A percentile compares a stretch with the other conserved stretches of the same genome.
phyloP scores from a whole-genome alignment of 441 rosid species.

The Pelargonium australe region DNA sequence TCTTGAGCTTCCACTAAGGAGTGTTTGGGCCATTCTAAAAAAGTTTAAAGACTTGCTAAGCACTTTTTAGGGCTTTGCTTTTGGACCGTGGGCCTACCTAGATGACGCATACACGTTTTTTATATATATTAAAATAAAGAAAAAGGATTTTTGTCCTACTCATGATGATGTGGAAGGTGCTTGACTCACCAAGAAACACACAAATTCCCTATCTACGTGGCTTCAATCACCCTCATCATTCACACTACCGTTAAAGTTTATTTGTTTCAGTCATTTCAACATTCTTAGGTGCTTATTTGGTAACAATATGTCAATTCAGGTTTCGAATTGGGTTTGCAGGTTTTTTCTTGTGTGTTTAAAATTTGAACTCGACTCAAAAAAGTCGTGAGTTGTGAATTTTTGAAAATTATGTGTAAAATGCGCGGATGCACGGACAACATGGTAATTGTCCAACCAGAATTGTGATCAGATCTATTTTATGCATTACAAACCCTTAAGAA shows the following conservation, averaged over 20 bases:
- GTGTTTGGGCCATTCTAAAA: constrained; percentile 20
- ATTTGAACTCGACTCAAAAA: no score
- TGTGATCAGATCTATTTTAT: no score
- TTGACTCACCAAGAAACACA: constrained; percentile 23
- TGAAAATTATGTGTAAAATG: no score
- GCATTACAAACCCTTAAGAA: no score
- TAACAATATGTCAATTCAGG: no score
- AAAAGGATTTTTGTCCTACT: constrained; percentile 36
- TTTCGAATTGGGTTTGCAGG: no score
- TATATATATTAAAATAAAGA: constrained; percentile 10
- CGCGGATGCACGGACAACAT: no score
- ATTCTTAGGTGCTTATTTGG: background rate
- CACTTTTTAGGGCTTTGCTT: constrained; percentile 13
- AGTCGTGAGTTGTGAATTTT: no score
- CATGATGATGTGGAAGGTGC: constrained; percentile 34
- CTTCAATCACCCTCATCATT: background rate
- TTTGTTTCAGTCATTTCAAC: background rate
- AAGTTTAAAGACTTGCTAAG: constrained; percentile 1
- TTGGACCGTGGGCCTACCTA: constrained; percentile 12
- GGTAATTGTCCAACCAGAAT: no score
- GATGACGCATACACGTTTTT: constrained; percentile 19
- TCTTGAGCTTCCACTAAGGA: constrained; percentile 10
- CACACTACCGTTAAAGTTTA: background rate
- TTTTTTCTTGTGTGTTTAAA: no score
- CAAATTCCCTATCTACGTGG: constrained; percentile 19